Percentiles rank a stretch among this genome's conserved stretches.
phyloP scores from a whole-genome alignment of 495 filamentous ascomycete species.

The Neurospora sp. region DNA sequence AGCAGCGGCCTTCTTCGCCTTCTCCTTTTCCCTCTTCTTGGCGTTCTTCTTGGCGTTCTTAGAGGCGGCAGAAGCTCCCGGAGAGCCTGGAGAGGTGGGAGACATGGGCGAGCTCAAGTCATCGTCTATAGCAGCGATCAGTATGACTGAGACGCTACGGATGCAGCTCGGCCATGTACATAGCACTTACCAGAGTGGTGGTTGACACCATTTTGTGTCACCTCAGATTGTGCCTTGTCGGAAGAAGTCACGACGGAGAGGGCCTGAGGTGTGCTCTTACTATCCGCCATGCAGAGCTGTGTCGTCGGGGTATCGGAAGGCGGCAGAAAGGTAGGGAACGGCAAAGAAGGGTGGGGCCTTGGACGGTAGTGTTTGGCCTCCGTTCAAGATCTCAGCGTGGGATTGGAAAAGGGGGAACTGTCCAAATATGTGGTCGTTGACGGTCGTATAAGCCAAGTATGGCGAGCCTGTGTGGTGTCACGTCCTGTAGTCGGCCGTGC shows the following conservation, averaged over 20 bases:
- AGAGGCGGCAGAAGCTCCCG: not conserved
- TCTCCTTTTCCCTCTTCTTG: conserved; percentile 17
- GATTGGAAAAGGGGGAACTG: not conserved
- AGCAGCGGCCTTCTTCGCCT: conserved; percentile 12
- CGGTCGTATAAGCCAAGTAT: not conserved
- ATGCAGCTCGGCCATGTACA: not conserved
- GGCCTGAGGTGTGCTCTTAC: conserved; percentile 31
- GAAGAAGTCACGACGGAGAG: conserved; percentile 26
- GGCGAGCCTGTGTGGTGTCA: conserved; percentile 5
- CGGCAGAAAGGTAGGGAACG: conserved; percentile 14
- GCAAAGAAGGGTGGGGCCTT: conserved; percentile 17
- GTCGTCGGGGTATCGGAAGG: conserved; percentile 15
- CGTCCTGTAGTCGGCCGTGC: conserved; percentile 14
- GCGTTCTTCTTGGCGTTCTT: conserved; percentile 12
- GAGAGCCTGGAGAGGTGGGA: not conserved
- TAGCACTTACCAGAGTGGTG: not conserved
- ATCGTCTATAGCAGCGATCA: not conserved
- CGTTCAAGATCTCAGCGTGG: not conserved
- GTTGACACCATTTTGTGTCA: conserved; percentile 15
- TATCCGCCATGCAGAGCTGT: conserved; percentile 31
- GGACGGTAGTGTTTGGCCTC: conserved; percentile 12
- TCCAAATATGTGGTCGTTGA: conserved; percentile 10
- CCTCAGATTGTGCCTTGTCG: conserved; percentile 23
- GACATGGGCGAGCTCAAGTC: conserved; percentile 1
- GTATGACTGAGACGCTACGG: not conserved